phyloP scores from a whole-genome alignment of 345 rosid genomes.

The Arabis hirsuta region DNA sequence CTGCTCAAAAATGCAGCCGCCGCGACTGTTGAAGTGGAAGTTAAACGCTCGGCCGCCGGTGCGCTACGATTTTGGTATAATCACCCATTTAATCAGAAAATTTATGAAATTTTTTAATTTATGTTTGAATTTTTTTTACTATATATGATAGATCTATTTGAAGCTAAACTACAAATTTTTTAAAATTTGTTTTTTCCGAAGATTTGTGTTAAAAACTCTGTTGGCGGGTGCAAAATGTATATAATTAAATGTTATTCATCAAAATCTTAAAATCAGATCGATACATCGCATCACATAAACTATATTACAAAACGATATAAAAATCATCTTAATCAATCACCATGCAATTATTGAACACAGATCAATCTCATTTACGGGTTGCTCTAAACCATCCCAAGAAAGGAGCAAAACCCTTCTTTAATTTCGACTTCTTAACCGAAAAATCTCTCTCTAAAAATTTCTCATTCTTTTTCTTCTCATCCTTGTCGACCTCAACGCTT shows the following conservation, averaged over 20 bases:
- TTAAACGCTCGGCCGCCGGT: too few relatives aligned
- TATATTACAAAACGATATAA: constrained; percentile 2
- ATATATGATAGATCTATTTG: too few relatives aligned
- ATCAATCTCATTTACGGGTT: constrained; percentile 14
- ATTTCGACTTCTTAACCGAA: constrained; percentile 45
- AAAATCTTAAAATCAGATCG: background rate
- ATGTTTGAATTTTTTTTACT: too few relatives aligned
- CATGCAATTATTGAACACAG: background rate
- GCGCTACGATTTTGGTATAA: too few relatives aligned
- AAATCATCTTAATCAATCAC: background rate
- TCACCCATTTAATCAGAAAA: too few relatives aligned
- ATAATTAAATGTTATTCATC: background rate
- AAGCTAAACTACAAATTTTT: too few relatives aligned
- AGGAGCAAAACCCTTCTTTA: constrained; percentile 49
- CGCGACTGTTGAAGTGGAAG: too few relatives aligned
- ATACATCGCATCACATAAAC: background rate
- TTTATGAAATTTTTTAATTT: too few relatives aligned
- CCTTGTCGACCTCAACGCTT: constrained; percentile 20
- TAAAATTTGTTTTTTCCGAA: too few relatives aligned
- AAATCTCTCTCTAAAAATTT: constrained; percentile 39
- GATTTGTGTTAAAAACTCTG: too few relatives aligned
- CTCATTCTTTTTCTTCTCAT: constrained; percentile 30
- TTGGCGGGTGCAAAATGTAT: too few relatives aligned
- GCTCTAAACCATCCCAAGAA: constrained; percentile 53
- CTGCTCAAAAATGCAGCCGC: too few relatives aligned